Percentiles rank a stretch among this genome's conserved stretches.
Evolutionary conservation across 345 rosid genomes (phyloP).

Genomic region (Streptanthus diversifolius): DNA sequence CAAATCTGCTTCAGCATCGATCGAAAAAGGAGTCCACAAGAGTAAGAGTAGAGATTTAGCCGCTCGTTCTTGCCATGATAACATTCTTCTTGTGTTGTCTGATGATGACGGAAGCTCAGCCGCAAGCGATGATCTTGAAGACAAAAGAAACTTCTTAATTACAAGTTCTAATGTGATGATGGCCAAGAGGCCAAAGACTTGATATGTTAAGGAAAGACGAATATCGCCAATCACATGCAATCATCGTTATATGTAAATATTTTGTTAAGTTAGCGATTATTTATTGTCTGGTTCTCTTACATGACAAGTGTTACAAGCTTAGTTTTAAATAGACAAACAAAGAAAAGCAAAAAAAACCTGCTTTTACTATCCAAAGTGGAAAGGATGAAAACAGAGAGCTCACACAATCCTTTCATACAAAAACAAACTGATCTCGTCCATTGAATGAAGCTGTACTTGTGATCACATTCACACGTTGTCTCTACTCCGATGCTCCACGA

Average conservation of each 20-base stretch:
- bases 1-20: slow-evolving; percentile 6
- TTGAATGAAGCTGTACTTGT: slow-evolving; percentile 13
- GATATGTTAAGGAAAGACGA: neutral
- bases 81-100: slow-evolving; percentile 27
- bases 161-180: slow-evolving; percentile 16
- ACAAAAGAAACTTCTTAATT: neutral
- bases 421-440: neutral
- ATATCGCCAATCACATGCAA: slow-evolving; percentile 5
- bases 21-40: slow-evolving; percentile 4
- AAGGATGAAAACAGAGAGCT: slow-evolving; percentile 14
- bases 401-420: slow-evolving; percentile 18
- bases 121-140: neutral
- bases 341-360: neutral
- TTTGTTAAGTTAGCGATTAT: neutral
- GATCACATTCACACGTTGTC: slow-evolving; percentile 22
- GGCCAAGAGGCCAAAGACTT: slow-evolving; percentile 19
- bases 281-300: neutral
- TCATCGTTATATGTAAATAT: neutral
- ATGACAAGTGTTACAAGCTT: neutral
- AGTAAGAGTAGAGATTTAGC: neutral
- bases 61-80: slow-evolving; percentile 3
- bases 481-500: slow-evolving; percentile 44
- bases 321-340: neutral
- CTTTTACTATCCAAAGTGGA: slow-evolving; percentile 13
- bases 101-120: slow-evolving; percentile 32